These are phyloP conservation scores for Blastobotrys illinoisensis DNA, from an alignment of 1,139 yeast species.

Conservation along the genomic window DNA sequence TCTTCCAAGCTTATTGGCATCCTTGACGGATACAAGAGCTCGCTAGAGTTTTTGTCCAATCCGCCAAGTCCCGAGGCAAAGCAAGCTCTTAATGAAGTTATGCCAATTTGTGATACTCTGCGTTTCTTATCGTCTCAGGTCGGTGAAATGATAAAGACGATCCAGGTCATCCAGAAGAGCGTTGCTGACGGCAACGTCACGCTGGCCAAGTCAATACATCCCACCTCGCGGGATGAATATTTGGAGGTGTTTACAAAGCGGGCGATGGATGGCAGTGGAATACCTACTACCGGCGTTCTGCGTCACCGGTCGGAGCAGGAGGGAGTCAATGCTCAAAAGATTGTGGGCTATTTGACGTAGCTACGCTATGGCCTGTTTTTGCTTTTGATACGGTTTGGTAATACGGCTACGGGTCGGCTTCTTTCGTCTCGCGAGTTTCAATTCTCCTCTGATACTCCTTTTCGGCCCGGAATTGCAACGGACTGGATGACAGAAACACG, in stretches of 20 bases:
- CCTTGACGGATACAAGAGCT: conserved; percentile 34
- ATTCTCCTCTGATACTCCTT: neutral
- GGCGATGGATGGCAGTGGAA: neutral
- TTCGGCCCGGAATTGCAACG: neutral
- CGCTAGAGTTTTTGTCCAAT: conserved; percentile 25
- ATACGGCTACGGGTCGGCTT: too few species aligned
- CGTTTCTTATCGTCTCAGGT: conserved; percentile 40
- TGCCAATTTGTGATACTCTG: conserved; percentile 51
- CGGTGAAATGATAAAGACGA: conserved; percentile 10
- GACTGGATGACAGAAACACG: neutral
- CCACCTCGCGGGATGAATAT: neutral
- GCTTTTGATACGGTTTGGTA: too few species aligned
- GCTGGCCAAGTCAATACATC: neutral
- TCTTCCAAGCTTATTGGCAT: conserved; percentile 36
- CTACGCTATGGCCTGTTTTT: neutral
- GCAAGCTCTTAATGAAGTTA: conserved; percentile 35
- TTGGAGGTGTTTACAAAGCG: neutral
- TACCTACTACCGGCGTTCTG: neutral
- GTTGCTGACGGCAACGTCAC: neutral
- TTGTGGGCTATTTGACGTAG: neutral
- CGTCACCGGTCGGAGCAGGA: neutral
- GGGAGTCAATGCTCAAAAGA: neutral
- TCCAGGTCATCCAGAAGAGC: neutral
- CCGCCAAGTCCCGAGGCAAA: conserved; percentile 27
- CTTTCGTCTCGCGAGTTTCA: neutral